phyloP scores from a whole-genome alignment of 305 asterid species.

The Fraxinus platypoda region DNA sequence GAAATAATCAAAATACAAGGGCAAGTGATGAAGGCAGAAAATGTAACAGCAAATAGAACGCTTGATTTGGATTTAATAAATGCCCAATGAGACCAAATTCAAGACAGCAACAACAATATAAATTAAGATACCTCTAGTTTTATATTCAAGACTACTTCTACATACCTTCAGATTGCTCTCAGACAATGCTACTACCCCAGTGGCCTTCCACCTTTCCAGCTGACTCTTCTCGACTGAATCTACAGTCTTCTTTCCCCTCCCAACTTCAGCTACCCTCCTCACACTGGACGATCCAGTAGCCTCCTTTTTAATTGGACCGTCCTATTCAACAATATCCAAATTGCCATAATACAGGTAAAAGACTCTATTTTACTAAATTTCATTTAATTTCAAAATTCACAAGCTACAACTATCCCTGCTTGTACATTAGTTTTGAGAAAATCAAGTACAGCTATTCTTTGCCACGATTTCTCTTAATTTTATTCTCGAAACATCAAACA shows the following conservation, averaged over 20 bases:
- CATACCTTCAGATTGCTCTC: constrained; percentile 61
- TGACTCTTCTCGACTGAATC: constrained; percentile 40
- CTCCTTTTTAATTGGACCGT: constrained; percentile 62
- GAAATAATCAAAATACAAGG: constrained; percentile 1
- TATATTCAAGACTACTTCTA: background rate
- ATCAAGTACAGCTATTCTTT: background rate
- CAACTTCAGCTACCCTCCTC: constrained; percentile 30
- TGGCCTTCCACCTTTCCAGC: constrained; percentile 65
- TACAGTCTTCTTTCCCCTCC: constrained; percentile 28
- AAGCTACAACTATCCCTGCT: background rate
- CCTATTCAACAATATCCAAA: constrained; percentile 40
- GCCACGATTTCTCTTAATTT: background rate
- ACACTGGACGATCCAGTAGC: constrained; percentile 26
- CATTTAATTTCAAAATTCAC: background rate
- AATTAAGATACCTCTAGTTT: constrained; percentile 11
- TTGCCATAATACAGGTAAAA: constrained; percentile 8
- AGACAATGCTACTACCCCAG: constrained; percentile 68
- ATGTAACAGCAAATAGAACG: background rate
- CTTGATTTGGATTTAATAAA: background rate
- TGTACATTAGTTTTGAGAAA: background rate
- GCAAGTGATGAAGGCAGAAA: background rate
- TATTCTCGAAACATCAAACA: background rate
- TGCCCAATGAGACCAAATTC: background rate
- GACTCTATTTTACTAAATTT: background rate
- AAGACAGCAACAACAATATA: background rate